Base-by-base conservation (phyloP, 2,329 filamentous ascomycete species). In the Rhexocercosporidium sp. region DNA sequence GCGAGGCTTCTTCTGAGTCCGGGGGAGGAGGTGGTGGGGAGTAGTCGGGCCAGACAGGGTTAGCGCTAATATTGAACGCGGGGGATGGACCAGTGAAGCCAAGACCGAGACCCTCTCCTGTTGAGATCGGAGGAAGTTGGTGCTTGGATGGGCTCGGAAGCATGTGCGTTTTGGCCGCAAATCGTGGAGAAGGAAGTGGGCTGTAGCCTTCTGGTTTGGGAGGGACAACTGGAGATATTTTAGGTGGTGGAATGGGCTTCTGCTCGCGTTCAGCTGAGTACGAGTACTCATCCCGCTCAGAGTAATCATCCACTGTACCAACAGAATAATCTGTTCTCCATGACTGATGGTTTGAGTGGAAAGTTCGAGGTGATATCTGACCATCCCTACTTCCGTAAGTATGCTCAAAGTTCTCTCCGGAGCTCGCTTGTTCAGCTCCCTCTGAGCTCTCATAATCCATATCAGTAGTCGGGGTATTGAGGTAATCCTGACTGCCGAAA, bases 161-260 rank as follows among this genome's bases (percentile, higher is more conserved):
- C 12, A 51, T 54, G 39, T 69, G 57, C 11, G 66, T 61, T 11
- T 69, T 59, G 22, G 47, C 37, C 16, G 39, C 27, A 51, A 70
- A 65, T 2, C 65, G 62, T 31, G 76, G 72, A 39, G 73, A 75
- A 8, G 71, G 71, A 37, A 69, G 59, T 3, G 74, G 72, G 47
- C 71, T 76, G 66, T 76, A 74, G 8, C 66, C 66, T 3, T 73
- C 71, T 12, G 69, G 66, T 51, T 75, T 76, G 7, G 70, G 72
- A 14, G 71, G 72, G 37, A 72, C 67, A 3, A 59, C 67, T 25
- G 71, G 69, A 78, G 67, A 68, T 3, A 29, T 31, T n/a, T 51
- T 59, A 6, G 81, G 79, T 49, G 82, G 81, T 14, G 81, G 79
- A 14, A 78, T 77, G 27, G 80, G 80, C 64, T 76, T 76, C 27